Evolutionary conservation across 2,329 filamentous ascomycete genomes (phyloP), one percentile per base, ranked within the genome.

Genomic region (Beauveria varroae): DNA sequence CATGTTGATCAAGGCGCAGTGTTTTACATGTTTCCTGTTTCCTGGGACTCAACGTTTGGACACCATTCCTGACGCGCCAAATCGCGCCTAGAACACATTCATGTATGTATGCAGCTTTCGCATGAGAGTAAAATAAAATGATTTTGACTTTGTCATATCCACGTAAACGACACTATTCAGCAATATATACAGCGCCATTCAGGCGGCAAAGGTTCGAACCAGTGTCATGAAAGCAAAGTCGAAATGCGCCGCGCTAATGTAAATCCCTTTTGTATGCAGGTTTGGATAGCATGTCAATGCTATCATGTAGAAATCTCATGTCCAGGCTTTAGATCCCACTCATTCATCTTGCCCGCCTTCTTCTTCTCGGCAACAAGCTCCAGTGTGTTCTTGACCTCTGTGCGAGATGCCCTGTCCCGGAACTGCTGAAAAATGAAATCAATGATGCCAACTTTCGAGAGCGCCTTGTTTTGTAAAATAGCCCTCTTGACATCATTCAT

Each of bases 361-460:
- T 70, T 72, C 69, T 73, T 77, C 65, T 75, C 75, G 2, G 75
- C 75, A 41, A 78, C 71, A 49, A 70, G 59, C 59, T 77, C 75
- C 30, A 78, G 63, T 1, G 75, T 77, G 34, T 77, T 76, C 70
- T 76, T 77, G 22, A 77, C 75, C 62, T 78, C 74, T 3, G 67
- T 64, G 26, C 75, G 70, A 22, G 75, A 75, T n/a, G 72, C 72
- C 18, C 64, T 67, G 49, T 73, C 69, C 22, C 70, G 72, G 47
- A 78, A 74, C 61, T 73, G 71, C 41, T 75, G 70, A 44, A 74
- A 76, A 20, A 78, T 67, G 22, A 74, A 70, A 63, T 77, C 75
- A 24, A 77, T 66, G 34, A 77, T 76, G 62, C 75, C 75, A 26
- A 73, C 69, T 55, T 77, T 78, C 54, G 74, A 76, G 10, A 77